These are phyloP conservation scores for Colletotrichum agaves DNA, from an alignment of 2,329 filamentous ascomycete genomes.

Conservation along the genomic window DNA sequence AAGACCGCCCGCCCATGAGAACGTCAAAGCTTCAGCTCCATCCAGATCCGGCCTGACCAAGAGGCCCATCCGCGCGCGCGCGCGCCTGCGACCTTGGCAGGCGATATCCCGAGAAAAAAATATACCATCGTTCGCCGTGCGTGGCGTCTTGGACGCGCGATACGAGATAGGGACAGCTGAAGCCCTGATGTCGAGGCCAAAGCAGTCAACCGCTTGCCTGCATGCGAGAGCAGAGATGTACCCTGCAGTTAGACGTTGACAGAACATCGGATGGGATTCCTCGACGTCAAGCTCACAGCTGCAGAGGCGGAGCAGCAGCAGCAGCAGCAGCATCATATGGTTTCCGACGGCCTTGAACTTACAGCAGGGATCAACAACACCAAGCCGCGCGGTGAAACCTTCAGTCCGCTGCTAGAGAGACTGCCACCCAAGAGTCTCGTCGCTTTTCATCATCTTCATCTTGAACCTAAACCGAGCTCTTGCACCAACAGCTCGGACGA, in stretches of 20 bases:
- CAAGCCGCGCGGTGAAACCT: background rate
- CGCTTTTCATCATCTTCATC: background rate
- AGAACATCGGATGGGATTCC: background rate
- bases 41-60: conserved; percentile 7
- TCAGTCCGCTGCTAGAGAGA: background rate
- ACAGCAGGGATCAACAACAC: background rate
- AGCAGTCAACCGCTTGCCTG: background rate
- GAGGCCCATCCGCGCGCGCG: conserved; percentile 3
- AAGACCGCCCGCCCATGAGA: conserved; percentile 27
- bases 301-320: background rate
- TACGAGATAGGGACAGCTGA: conserved; percentile 30
- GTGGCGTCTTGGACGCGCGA: background rate
- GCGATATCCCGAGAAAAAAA: conserved; percentile 13
- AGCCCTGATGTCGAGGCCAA: conserved; percentile 12
- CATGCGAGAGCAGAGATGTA: background rate
- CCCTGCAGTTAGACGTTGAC: background rate
- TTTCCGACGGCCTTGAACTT: too few species aligned
- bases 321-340: too few species aligned
- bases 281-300: background rate
- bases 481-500: conserved; percentile 21
- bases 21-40: conserved; percentile 31
- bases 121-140: background rate
- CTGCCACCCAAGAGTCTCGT: background rate
- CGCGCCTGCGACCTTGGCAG: conserved; percentile 22
- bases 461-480: background rate